phyloP scores from a whole-genome alignment of 2,329 filamentous ascomycete genomes.

The Pseudovirgaria hyperparasitica region DNA sequence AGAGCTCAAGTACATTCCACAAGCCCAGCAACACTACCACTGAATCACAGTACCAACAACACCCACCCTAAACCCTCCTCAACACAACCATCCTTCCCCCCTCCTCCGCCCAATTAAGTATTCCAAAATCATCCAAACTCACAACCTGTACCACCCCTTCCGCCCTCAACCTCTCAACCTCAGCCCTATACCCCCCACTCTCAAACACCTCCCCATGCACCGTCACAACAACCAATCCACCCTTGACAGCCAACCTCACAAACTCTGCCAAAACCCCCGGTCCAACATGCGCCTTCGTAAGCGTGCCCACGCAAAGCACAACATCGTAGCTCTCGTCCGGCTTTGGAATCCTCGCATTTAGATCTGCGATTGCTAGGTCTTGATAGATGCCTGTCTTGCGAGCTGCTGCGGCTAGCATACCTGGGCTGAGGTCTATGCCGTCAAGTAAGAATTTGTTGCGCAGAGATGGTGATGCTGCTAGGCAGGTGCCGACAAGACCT shows the following conservation, averaged over 20 bases:
- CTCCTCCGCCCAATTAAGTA: no score
- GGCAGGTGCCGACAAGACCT: constrained; percentile 37
- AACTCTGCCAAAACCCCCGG: constrained; percentile 39
- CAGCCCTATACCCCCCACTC: constrained; percentile 33
- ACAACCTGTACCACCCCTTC: constrained; percentile 25
- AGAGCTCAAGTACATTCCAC: no score
- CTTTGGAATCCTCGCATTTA: constrained; percentile 31
- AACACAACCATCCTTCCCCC: no score
- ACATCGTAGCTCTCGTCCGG: constrained; percentile 34
- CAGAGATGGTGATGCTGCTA: constrained; percentile 26
- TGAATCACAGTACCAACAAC: no score
- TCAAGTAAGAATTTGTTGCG: constrained; percentile 35
- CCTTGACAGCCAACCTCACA: constrained; percentile 33
- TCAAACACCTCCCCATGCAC: constrained; percentile 39
- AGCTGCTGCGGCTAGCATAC: constrained; percentile 41
- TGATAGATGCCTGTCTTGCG: constrained; percentile 34
- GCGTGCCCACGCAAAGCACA: constrained; percentile 41
- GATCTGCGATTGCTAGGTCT: constrained; percentile 31
- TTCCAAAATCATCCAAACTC: no score
- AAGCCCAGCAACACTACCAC: no score
- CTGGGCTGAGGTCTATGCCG: constrained; percentile 40
- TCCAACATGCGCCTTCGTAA: constrained; percentile 44
- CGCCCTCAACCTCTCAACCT: constrained; percentile 27
- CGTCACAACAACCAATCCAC: constrained; percentile 39
- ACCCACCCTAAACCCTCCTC: no score